These are phyloP conservation scores for Pseudozyma pruni DNA, from an alignment of 1,284 basidiomycete genomes.

Conservation along the genomic window DNA sequence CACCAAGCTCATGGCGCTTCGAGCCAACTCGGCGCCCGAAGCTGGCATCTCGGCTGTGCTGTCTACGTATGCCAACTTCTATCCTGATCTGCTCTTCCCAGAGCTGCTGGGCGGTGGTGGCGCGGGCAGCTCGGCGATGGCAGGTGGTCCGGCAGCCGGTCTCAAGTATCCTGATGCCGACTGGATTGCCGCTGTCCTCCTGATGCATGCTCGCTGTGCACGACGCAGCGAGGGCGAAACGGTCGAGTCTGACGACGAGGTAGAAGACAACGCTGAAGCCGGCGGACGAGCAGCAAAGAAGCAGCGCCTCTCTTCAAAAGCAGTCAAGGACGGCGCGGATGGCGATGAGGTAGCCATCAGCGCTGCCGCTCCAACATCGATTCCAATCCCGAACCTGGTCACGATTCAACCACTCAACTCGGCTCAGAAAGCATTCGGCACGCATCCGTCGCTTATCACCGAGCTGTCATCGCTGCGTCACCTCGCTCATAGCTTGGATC, in stretches of 20 bases:
- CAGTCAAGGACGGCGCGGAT: slow-evolving; percentile 16
- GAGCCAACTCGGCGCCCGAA: slow-evolving; percentile 38
- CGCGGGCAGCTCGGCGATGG: slow-evolving; percentile 24
- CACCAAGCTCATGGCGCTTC: slow-evolving; percentile 47
- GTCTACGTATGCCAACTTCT: slow-evolving; percentile 53
- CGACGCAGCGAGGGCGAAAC: slow-evolving; percentile 19
- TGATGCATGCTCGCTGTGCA: slow-evolving; percentile 31
- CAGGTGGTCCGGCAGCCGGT: slow-evolving; percentile 20
- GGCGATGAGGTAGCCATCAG: slow-evolving; percentile 14
- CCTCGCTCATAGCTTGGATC: slow-evolving; percentile 45
- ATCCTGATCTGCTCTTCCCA: slow-evolving; percentile 53
- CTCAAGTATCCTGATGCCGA: slow-evolving; percentile 49
- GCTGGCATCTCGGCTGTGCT: slow-evolving; percentile 40
- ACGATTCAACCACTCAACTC: slow-evolving; percentile 45
- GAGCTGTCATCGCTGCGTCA: slow-evolving; percentile 52
- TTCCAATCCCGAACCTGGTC: slow-evolving; percentile 41
- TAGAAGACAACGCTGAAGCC: slow-evolving; percentile 6
- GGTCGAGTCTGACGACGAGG: slow-evolving; percentile 40
- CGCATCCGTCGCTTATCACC: slow-evolving; percentile 39
- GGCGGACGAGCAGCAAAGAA: slow-evolving; percentile 14
- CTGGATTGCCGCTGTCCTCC: slow-evolving; percentile 39
- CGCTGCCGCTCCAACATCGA: slow-evolving; percentile 6
- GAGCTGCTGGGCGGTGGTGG: slow-evolving; percentile 41
- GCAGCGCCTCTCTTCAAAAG: slow-evolving; percentile 18
- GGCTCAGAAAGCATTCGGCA: slow-evolving; percentile 38